Evolutionary conservation across 768 basidiomycete species (phyloP), one percentile per base, ranked within the genome.

Genomic region (Tylopilus rubrobrunneus): DNA sequence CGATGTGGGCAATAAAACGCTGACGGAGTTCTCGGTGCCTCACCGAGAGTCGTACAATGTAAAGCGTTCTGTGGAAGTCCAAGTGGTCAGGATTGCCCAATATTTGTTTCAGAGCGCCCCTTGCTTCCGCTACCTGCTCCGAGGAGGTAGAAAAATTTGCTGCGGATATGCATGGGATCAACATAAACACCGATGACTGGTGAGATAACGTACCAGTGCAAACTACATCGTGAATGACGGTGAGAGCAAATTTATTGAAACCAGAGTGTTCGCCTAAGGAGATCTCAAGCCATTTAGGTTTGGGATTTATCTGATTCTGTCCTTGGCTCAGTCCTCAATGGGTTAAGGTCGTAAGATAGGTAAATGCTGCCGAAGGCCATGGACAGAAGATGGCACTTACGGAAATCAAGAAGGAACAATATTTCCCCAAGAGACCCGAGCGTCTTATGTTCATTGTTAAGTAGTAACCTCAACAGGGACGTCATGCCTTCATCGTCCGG

Each of bases 321-420:
- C 31, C 27, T 7, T 25, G 40, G 4, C 14, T 21, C n/a, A 48
- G 15, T n/a, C 40, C 53, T 57, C 0, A 12, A 54, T 23, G 12
- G 5, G 36, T 33, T 14, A 33, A 21, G 34, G 1, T 6, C 9
- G 9, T 45, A 2, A 31, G 23, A 15, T 33, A 31, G 23, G 19
- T 39, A 6, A 17, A 14, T 2, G 39, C 14, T 19, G 12, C 17
- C 4, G 42, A 37, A 6, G 2, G 7, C 9, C n/a, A 2, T 39
- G n/a, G 27, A 49, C 2, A 10, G 8, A 49, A 5, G 29, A 21
- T 15, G 3, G 4, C 27, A 19, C 59, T 19, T 27, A 58, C 59
- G 12, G 15, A 10, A 48, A 23, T n/a, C 1, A 11, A 60, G 43
- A 40, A 58, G 41, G 34, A 45, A 45, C 11, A 60, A n/a, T 19